phyloP scores from a whole-genome alignment of 2,329 filamentous ascomycete species.

The Xylaria sp. region DNA sequence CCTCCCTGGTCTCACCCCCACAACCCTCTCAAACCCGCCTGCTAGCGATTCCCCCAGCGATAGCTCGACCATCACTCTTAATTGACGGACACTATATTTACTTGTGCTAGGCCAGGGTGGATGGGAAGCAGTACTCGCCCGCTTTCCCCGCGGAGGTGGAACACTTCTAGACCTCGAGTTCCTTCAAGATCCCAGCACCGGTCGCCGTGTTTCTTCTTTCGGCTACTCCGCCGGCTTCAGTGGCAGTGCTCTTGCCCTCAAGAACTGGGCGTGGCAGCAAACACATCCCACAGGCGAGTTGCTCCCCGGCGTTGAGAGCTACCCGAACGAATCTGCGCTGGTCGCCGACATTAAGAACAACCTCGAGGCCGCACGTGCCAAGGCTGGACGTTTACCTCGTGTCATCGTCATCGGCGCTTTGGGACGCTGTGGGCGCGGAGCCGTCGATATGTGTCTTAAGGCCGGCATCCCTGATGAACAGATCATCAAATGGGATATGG shows the following conservation, averaged over 20 bases:
- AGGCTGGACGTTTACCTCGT: conserved; percentile 73
- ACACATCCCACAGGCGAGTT: conserved; percentile 70
- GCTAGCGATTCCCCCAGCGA: neutral
- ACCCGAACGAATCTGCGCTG: conserved; percentile 78
- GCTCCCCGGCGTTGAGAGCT: conserved; percentile 73
- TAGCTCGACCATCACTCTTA: neutral
- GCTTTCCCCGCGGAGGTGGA: conserved; percentile 80
- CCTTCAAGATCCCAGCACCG: conserved; percentile 73
- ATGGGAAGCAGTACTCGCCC: conserved; percentile 81
- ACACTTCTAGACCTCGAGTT: conserved; percentile 89
- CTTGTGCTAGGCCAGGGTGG: conserved; percentile 64
- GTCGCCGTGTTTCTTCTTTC: conserved; percentile 77
- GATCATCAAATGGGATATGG: conserved; percentile 77
- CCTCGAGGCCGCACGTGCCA: conserved; percentile 71
- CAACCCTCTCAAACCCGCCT: neutral
- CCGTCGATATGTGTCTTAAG: conserved; percentile 80
- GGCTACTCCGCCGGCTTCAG: conserved; percentile 81
- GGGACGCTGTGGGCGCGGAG: conserved; percentile 86
- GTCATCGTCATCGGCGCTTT: conserved; percentile 86
- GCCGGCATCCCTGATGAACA: conserved; percentile 76
- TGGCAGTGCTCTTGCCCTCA: conserved; percentile 76
- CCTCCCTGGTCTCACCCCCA: neutral
- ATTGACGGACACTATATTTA: conserved; percentile 19
- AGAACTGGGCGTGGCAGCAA: conserved; percentile 87
- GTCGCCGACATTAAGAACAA: conserved; percentile 78